Base-by-base conservation (phyloP, 2,329 filamentous ascomycete species). In the Paracoccidioides lutzii region DNA sequence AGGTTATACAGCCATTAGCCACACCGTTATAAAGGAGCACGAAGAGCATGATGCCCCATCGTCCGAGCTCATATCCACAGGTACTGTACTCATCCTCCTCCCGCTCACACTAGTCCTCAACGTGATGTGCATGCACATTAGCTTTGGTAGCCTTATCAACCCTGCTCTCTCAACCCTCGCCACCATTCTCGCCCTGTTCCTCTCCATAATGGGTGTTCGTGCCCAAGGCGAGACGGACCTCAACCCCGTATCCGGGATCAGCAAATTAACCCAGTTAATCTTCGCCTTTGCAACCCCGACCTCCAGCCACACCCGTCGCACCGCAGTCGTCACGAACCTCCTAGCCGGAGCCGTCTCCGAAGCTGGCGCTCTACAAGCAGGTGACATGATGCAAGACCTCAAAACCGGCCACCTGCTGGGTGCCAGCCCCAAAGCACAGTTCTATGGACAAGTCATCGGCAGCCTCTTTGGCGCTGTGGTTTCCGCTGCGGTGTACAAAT, bases 221-320 rank as follows among this genome's bases (percentile, higher is more conserved):
- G 81, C 82, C 0, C 72, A 83, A 0, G 82, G 83, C 44, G 82
- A 97, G 75, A 97, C 93, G 4, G 93, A 98, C 65, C 78, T 98
- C 8, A 97, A 97, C 66, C 93, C 93, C 0, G 93, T 97, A 2
- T 95, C 88, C 0, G 93, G 93, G 38, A 98, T 97, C 70, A 91
- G 87, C 67, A 98, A 98, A 74, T 79, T 98, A 3, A 95, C 93
- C 0, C 93, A 98, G 70, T 81, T 98, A 2, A 85, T 97, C 66
- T 97, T 98, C 69, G 93, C 93, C 2, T 74, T 95, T 52, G 87
- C 94, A 42, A 90, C 94, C 2, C 90, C 93, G 0, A 77, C 85
- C 55, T 82, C 83, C 0, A 83, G 88, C 64, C 85, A 86, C 63
- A 90, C 90, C 61, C 85, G 86, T 61, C 88, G 90, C 43, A 70